Evolutionary conservation across 345 rosid genomes (phyloP).

Genomic region (Rhodomyrtus tomentosa): DNA sequence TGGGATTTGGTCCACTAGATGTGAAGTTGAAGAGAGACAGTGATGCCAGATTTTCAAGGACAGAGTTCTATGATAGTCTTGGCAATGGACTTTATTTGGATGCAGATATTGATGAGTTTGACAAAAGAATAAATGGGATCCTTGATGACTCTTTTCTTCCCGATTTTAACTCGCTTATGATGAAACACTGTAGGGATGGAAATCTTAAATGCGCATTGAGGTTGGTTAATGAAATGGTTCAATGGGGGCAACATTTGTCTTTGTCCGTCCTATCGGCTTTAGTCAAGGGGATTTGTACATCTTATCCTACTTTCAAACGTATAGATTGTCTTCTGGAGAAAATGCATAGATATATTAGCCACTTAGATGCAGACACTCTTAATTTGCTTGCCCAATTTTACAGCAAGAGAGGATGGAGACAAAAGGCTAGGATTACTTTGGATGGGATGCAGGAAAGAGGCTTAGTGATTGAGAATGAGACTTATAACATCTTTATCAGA

Average conservation of each 20-base stretch:
- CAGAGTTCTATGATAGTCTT: conserved; percentile 65
- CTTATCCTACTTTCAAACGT: conserved; percentile 27
- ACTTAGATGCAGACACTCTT: conserved; percentile 40
- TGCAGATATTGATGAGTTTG: conserved; percentile 48
- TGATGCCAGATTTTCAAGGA: conserved; percentile 30
- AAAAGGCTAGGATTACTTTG: conserved; percentile 32
- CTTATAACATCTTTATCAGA: conserved; percentile 36
- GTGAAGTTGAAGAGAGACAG: conserved; percentile 68
- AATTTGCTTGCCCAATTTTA: conserved; percentile 46
- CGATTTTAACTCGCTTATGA: conserved; percentile 40
- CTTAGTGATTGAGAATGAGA: conserved; percentile 20
- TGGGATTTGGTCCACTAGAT: conserved; percentile 51
- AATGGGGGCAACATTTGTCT: conserved; percentile 63
- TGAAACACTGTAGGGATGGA: conserved; percentile 24
- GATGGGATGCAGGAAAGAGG: conserved; percentile 35
- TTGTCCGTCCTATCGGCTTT: conserved; percentile 21
- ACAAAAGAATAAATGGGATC: conserved; percentile 23
- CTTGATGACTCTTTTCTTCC: conserved; percentile 41
- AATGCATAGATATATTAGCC: conserved; percentile 42
- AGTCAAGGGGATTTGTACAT: conserved; percentile 30
- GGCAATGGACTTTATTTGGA: conserved; percentile 85
- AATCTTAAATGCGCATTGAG: conserved; percentile 24
- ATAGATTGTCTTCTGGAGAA: conserved; percentile 28
- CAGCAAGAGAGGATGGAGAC: conserved; percentile 45
- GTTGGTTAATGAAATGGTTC: conserved; percentile 46